These are phyloP conservation scores for Microcos paniculata DNA, from an alignment of 345 rosid species.

Conservation along the genomic window DNA sequence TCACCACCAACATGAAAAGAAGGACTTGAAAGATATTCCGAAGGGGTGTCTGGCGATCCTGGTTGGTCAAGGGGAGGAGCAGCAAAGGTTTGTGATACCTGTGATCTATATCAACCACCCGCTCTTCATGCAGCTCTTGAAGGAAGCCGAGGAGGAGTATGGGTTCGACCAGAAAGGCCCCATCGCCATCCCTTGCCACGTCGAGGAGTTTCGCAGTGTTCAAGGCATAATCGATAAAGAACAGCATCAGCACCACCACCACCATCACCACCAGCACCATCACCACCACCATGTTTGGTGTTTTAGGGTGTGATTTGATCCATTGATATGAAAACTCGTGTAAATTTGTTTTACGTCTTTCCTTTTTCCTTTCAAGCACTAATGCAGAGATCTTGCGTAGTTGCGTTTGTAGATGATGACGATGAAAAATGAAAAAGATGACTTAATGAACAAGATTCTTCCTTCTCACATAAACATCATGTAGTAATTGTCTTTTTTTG, in stretches of 20 bases:
- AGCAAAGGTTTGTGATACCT: constrained; percentile 71
- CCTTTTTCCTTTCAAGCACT: not conserved
- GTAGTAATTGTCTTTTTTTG: not conserved
- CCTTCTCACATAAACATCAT: not conserved
- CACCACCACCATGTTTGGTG: constrained; percentile 43
- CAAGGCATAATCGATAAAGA: constrained; percentile 70
- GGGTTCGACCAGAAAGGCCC: constrained; percentile 83
- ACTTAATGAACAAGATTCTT: not conserved
- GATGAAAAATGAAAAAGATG: not conserved
- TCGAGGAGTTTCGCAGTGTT: constrained; percentile 67
- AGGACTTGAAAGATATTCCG: constrained; percentile 44
- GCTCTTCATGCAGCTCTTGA: constrained; percentile 56
- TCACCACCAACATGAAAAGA: constrained; percentile 24
- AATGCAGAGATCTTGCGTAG: not conserved
- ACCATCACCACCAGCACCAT: constrained; percentile 17
- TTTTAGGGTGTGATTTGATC: constrained; percentile 43
- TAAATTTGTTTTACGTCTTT: not conserved
- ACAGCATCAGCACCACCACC: constrained; percentile 39
- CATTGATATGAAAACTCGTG: not conserved
- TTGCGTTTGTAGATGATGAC: not conserved
- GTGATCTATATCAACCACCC: constrained; percentile 78
- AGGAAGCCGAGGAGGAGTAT: constrained; percentile 78
- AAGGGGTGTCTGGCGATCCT: constrained; percentile 74
- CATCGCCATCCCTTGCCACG: constrained; percentile 79
- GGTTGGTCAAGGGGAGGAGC: constrained; percentile 78